A percentile compares a stretch with the other conserved stretches of the same genome.
phyloP scores from a whole-genome alignment of 148 eudicot species.

The Polygonum maritimum region DNA sequence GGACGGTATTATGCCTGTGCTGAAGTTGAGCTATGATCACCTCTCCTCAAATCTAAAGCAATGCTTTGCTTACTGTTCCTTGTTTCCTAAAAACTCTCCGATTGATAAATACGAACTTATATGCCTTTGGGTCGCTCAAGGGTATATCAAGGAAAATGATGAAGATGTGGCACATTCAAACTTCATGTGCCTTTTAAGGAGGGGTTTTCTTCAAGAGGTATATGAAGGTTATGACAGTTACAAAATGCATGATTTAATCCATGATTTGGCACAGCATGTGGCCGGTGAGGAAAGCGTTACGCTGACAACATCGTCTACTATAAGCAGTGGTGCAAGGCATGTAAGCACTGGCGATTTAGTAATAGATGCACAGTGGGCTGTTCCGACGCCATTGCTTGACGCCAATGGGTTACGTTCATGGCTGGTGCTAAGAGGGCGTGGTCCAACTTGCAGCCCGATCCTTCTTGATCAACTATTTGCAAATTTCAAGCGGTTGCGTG shows the following conservation, averaged over 20 bases:
- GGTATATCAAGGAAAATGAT: conserved; percentile 8
- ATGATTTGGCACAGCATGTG: conserved; percentile 34
- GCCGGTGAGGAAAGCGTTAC: conserved; percentile 12
- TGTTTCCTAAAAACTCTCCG: conserved; percentile 24
- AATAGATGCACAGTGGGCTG: neutral
- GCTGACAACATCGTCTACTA: neutral
- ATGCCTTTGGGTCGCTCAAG: conserved; percentile 26
- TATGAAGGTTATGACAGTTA: too few relatives aligned
- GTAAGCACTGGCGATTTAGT: neutral
- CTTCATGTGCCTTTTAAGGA: conserved; percentile 17
- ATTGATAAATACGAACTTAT: conserved; percentile 12
- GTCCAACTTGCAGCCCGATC: neutral
- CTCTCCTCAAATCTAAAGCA: conserved; percentile 21
- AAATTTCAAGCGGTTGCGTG: neutral
- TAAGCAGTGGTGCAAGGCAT: neutral
- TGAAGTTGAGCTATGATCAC: conserved; percentile 28
- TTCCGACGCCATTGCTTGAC: neutral
- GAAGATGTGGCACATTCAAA: conserved; percentile 1
- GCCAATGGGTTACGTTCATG: neutral
- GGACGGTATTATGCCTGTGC: conserved; percentile 1
- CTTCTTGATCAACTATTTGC: neutral
- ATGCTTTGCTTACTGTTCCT: conserved; percentile 38
- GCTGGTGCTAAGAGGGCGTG: neutral
- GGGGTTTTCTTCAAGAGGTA: conserved; percentile 33
- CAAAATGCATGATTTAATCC: conserved; percentile 36